Evolutionary conservation across 306 rosid species (phyloP), one percentile per base, ranked within the genome.

Genomic region (Cicer chorassanicum): DNA sequence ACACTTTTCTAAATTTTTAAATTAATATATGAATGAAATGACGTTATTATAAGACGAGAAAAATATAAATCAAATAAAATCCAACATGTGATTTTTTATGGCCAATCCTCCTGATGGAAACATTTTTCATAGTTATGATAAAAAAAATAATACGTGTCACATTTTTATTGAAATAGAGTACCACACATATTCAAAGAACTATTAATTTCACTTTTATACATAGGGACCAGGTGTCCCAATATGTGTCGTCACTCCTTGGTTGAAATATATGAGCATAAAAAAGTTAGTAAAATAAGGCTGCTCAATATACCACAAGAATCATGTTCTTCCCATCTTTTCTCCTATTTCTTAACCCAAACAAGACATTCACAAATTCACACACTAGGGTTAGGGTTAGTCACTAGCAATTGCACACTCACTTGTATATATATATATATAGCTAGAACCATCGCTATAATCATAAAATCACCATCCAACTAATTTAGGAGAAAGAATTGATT

Each of bases 311-410:
- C 38, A 48, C 64, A 74, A 41, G 64, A 74, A 50, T 71, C 72
- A 61, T 67, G 8, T 19, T 44, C 68, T 62, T 68, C 80, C 73
- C 68, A 49, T 57, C 42, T 34, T 75, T 72, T 70, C 14, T 62
- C 36, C 77, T 59, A 46, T 41, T 70, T 53, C 73, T 76, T 75
- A 41, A 54, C 79, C 82, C 73, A 51, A 63, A 71, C 2, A 70
- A 68, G 51, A 84, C 59, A 41, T 16, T 45, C 65, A 72, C 72
- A 82, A 76, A 79, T 68, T 70, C 70, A 68, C 68, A 73, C 70
- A 13, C 89, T 87, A 87, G 93, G 93, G 85, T 82, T 89, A 87
- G 93, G 88, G 88, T 87, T 83, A 81, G 85, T 65, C 80, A 55
- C 9, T 68, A 80, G 74, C 65, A 79, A 84, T 24, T 65, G 4